Evolutionary conservation across 305 asterid genomes (phyloP).

Genomic region (Withania somnifera): DNA sequence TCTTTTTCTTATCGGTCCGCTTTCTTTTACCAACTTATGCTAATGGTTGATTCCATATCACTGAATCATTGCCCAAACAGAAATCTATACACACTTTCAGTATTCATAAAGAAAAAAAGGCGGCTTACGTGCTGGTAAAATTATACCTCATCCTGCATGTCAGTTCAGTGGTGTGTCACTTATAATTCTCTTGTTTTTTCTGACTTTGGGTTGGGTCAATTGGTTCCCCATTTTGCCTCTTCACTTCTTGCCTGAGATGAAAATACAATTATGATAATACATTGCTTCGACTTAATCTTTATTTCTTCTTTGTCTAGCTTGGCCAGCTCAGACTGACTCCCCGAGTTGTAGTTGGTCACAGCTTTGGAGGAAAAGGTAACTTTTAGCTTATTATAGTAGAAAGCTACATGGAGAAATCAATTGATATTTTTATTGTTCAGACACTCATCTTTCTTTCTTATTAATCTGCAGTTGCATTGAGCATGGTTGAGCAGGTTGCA

Average conservation of each 20-base stretch:
- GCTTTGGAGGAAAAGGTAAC: conserved; percentile 98
- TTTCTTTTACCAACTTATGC: neutral
- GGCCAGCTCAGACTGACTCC: conserved; percentile 83
- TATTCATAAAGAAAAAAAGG: neutral
- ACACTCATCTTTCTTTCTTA: conserved; percentile 5
- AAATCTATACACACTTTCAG: neutral
- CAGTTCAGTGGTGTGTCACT: neutral
- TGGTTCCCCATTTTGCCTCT: neutral
- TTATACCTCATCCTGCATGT: neutral
- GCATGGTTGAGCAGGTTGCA: conserved; percentile 95
- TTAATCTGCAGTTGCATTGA: conserved; percentile 67
- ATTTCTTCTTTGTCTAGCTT: conserved; percentile 43
- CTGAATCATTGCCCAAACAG: neutral
- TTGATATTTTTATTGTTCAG: neutral
- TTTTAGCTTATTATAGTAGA: neutral
- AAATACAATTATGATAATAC: neutral
- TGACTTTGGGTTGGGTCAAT: neutral
- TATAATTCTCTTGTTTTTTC: neutral
- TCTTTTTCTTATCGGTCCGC: neutral
- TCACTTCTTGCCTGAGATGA: neutral
- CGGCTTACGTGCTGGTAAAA: neutral
- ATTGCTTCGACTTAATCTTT: conserved; percentile 4
- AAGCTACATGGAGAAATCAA: conserved; percentile 1
- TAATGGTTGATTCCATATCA: neutral
- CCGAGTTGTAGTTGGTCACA: conserved; percentile 90